Evolutionary conservation across 2,329 filamentous ascomycete genomes (phyloP).

Genomic region (Xylaria sp.): DNA sequence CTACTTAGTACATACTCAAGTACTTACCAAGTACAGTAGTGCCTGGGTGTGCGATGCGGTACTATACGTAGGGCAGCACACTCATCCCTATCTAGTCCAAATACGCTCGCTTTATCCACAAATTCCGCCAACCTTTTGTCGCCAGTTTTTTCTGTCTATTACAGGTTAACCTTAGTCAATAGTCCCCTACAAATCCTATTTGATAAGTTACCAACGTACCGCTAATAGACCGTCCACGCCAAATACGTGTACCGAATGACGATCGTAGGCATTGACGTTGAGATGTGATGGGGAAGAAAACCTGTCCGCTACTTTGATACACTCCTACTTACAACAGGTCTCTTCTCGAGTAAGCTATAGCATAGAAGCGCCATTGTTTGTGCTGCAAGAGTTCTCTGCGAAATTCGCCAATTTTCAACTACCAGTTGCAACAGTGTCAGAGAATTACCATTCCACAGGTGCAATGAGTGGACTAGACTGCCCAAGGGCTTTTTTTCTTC

Average conservation of each 20-base stretch:
- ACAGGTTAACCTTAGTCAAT: too few species aligned
- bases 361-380: too few species aligned
- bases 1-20: too few species aligned
- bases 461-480: neutral
- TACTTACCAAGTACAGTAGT: too few species aligned
- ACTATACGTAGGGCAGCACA: neutral
- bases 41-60: neutral
- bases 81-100: neutral
- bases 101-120: conserved; percentile 18
- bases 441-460: neutral
- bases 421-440: neutral
- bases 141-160: neutral
- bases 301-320: neutral
- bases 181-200: too few species aligned
- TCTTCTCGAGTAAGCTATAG: too few species aligned
- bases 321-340: too few species aligned
- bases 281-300: neutral
- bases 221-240: neutral
- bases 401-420: neutral
- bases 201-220: conserved; percentile 1
- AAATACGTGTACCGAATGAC: neutral
- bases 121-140: neutral
- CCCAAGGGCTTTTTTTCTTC: too few species aligned
- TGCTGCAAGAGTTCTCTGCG: too few species aligned
- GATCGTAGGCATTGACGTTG: neutral